Percentiles rank a stretch among this genome's conserved stretches.
Conservation (phyloP, 2,329 filamentous ascomycete genomes). For the Harringtonia lauricola region DNA sequence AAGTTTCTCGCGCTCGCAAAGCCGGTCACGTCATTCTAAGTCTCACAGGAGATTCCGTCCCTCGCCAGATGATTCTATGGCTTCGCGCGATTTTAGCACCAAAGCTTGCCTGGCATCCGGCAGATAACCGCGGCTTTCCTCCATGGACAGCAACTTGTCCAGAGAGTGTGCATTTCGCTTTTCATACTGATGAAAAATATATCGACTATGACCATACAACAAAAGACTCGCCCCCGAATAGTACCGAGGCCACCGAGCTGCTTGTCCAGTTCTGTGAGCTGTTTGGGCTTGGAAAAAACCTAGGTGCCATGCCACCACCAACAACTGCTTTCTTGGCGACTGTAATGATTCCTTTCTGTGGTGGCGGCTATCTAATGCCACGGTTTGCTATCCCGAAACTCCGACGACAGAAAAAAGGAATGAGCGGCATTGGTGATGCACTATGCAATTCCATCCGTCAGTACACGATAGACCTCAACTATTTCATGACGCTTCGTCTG, state of each 20-base stretch:
- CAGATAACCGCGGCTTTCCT: background rate
- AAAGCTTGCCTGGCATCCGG: slow-evolving; percentile 1
- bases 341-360: background rate
- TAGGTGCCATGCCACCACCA: background rate
- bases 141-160: background rate
- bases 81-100: slow-evolving; percentile 6
- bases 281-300: background rate
- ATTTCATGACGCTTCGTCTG: slow-evolving; percentile 22
- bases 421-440: background rate
- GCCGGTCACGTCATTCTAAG: background rate
- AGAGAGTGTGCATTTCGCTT: too few species aligned
- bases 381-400: background rate
- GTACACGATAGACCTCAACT: slow-evolving; percentile 10
- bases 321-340: background rate
- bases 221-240: background rate
- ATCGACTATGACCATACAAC: background rate
- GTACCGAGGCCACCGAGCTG: background rate
- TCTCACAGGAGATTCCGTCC: background rate
- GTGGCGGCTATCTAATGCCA: background rate
- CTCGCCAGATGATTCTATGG: slow-evolving; percentile 4
- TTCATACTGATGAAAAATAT: background rate
- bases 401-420: background rate
- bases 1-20: background rate
- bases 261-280: background rate
- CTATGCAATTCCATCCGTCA: slow-evolving; percentile 1